Conservation (phyloP, 192 early-diverging fungal genomes). For the Umbelopsis vinacea region DNA sequence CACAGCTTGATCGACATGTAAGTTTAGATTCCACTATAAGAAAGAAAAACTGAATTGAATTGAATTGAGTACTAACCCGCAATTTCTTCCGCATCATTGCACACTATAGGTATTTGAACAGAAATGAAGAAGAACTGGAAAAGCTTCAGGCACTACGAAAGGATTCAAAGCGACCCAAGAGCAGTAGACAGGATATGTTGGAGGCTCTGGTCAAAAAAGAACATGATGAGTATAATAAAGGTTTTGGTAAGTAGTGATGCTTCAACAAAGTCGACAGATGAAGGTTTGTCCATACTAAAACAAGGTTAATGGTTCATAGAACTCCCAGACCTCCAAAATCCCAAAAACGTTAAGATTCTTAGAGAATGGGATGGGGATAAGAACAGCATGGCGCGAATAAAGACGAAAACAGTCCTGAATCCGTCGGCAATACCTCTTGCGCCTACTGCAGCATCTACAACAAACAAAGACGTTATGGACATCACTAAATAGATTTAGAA, state of each 20-base stretch:
- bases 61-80: neutral
- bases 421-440: neutral
- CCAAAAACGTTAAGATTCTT: slow-evolving; percentile 51
- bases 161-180: slow-evolving; percentile 50
- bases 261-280: neutral
- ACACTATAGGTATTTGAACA: slow-evolving; percentile 46
- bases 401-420: slow-evolving; percentile 26
- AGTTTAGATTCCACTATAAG: neutral
- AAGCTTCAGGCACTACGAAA: slow-evolving; percentile 44
- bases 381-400: slow-evolving; percentile 53
- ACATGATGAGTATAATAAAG: slow-evolving; percentile 52
- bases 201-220: slow-evolving; percentile 49
- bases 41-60: neutral
- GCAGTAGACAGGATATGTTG: slow-evolving; percentile 47
- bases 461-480: neutral
- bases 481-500: neutral
- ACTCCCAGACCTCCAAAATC: slow-evolving; percentile 57
- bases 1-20: slow-evolving; percentile 44
- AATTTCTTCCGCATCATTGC: slow-evolving; percentile 3
- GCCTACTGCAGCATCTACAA: neutral
- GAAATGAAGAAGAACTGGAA: slow-evolving; percentile 54
- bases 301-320: slow-evolving; percentile 36
- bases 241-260: slow-evolving; percentile 49
- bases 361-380: slow-evolving; percentile 61
- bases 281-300: neutral